Base-by-base conservation (phyloP, 441 rosid genomes). In the Eutrema salsugineum region DNA sequence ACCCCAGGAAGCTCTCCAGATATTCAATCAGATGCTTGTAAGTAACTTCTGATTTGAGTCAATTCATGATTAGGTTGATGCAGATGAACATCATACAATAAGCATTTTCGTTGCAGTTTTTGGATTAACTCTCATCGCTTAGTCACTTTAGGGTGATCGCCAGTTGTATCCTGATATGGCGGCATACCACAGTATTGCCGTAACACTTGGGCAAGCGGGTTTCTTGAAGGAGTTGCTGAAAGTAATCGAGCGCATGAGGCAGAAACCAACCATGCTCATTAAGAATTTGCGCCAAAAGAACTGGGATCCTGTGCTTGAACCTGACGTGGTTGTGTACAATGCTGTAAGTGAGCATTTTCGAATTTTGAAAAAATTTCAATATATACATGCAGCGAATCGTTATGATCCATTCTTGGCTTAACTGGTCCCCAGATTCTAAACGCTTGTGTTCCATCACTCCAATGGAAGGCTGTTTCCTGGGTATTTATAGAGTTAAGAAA, bases 381-480 rank as follows among this genome's bases (percentile, higher is more conserved):
- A 35, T 42, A 8, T 50, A 3, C 51, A 14, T 68, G 32, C 69
- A 68, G 10, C 5, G 0, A 51, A 36, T 32, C 46, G 50, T 30
- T 60, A 57, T 32, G 32, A 22, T 55, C 8, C 32, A 57, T 47
- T 63, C 8, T 24, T 49, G 55, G 71, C 67, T 58, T 71, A 14
- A 69, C 27, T 75, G 38, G 17, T 71, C 77, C 16, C 27, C 77
- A 94, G 99, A 86, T 94, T 58, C 54, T 94, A 64, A 94, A 94
- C 79, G 95, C 97, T 67, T 94, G 97, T 81, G 86, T 90, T 73
- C 88, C 95, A 11, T 81, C 85, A 67, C 86, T 56, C 59, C 96
- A 91, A 70, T 94, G 95, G 99, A 88, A 90, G 81, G 96, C 91
- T 61, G 97, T 90, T 51, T 81, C 87, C 33, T 91, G 97, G 97